Percentiles rank a stretch among this genome's conserved stretches.
phyloP scores from a whole-genome alignment of 441 rosid genomes.

The Metrosideros polymorpha region DNA sequence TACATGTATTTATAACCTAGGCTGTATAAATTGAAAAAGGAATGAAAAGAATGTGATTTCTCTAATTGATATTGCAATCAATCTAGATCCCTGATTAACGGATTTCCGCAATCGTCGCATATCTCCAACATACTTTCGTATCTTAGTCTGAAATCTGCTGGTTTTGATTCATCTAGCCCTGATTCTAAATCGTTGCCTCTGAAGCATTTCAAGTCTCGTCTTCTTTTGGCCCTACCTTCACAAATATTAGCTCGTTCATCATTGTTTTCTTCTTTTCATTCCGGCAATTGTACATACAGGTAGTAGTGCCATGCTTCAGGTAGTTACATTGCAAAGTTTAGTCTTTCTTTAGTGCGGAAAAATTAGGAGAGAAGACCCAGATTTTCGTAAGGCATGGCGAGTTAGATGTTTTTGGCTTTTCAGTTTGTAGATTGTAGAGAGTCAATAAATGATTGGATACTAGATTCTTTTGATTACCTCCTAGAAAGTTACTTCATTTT shows the following conservation, averaged over 20 bases:
- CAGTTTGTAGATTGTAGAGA: not conserved
- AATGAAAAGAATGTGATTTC: too few relatives aligned
- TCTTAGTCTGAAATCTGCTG: not conserved
- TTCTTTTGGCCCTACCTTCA: not conserved
- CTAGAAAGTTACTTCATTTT: too few relatives aligned
- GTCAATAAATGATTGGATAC: too few relatives aligned
- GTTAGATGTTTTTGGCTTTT: not conserved
- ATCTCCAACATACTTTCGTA: too few relatives aligned
- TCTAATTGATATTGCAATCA: too few relatives aligned
- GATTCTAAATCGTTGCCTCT: not conserved
- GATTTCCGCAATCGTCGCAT: too few relatives aligned
- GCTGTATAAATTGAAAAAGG: too few relatives aligned
- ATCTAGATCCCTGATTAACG: too few relatives aligned
- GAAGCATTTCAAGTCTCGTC: not conserved
- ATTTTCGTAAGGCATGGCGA: not conserved
- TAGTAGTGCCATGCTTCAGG: not conserved
- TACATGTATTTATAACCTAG: too few relatives aligned
- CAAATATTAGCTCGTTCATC: not conserved
- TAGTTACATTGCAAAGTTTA: not conserved
- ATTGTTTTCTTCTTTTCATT: not conserved
- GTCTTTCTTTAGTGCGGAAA: not conserved
- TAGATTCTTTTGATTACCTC: too few relatives aligned
- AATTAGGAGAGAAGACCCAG: not conserved
- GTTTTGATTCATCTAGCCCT: conserved; percentile 1
- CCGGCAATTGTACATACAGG: not conserved